These are phyloP conservation scores for Fusarium bactridioides DNA, from an alignment of 2,329 filamentous ascomycete genomes.

Conservation along the genomic window DNA sequence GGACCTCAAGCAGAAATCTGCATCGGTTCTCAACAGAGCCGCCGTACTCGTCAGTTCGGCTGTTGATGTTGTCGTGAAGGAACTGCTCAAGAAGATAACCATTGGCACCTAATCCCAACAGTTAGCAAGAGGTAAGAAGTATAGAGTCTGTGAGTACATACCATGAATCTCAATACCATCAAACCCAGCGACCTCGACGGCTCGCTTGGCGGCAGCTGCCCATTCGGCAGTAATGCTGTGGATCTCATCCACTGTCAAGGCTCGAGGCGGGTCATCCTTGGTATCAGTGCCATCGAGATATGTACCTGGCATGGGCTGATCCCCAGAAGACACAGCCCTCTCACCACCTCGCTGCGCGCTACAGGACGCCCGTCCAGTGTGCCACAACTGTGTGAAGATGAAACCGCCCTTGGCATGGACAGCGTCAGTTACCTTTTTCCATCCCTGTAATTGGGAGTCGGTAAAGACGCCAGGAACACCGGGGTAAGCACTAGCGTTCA, in stretches of 20 bases:
- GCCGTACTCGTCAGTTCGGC: slow-evolving; percentile 29
- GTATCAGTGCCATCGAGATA: slow-evolving; percentile 47
- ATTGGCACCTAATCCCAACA: not conserved
- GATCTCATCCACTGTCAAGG: slow-evolving; percentile 72
- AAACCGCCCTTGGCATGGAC: slow-evolving; percentile 43
- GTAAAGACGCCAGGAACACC: slow-evolving; percentile 44
- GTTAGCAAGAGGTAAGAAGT: not conserved
- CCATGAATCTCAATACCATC: slow-evolving; percentile 4
- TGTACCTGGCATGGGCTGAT: slow-evolving; percentile 55
- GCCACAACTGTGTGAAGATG: slow-evolving; percentile 70
- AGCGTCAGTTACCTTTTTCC: slow-evolving; percentile 40
- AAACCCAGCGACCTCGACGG: slow-evolving; percentile 40
- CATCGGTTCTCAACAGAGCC: slow-evolving; percentile 34
- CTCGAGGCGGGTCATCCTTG: slow-evolving; percentile 58
- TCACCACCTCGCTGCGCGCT: slow-evolving; percentile 37
- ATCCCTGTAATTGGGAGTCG: slow-evolving; percentile 41
- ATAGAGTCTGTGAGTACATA: too few species aligned
- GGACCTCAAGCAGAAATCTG: slow-evolving; percentile 29
- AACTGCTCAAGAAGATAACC: slow-evolving; percentile 1
- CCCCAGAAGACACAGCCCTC: slow-evolving; percentile 36
- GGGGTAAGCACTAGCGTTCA: slow-evolving; percentile 41
- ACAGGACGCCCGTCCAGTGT: slow-evolving; percentile 62
- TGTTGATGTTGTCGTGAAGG: slow-evolving; percentile 24
- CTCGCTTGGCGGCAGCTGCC: slow-evolving; percentile 61
- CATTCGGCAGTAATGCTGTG: slow-evolving; percentile 67